These are phyloP conservation scores for Aphanomyces stellatus DNA, from an alignment of 352 stramenopile species.

Conservation along the genomic window DNA sequence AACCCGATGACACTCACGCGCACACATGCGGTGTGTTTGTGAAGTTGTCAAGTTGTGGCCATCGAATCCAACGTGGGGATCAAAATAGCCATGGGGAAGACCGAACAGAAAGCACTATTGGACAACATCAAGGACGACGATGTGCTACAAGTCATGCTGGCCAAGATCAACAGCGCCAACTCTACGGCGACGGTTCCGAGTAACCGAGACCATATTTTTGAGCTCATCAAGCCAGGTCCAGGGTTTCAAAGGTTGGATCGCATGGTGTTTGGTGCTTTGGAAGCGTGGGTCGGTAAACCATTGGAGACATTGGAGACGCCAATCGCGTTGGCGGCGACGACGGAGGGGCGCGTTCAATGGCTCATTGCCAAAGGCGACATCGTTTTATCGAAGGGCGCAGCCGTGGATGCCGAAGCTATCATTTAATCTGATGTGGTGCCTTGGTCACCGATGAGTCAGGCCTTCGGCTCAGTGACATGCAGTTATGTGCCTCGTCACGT, in stretches of 20 bases:
- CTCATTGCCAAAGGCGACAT: not conserved
- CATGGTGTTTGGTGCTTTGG: not conserved
- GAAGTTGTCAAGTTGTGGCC: not conserved
- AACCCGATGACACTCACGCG: not conserved
- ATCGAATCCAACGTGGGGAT: not conserved
- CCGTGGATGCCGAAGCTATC: not conserved
- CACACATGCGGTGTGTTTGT: not conserved
- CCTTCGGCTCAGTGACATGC: not conserved
- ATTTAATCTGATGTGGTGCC: too few species aligned
- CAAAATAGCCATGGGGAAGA: not conserved
- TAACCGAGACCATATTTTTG: not conserved
- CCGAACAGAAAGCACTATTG: not conserved
- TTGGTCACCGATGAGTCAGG: too few species aligned
- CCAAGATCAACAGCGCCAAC: not conserved
- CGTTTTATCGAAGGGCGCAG: not conserved
- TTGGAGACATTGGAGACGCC: not conserved
- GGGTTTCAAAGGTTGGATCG: not conserved
- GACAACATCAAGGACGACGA: not conserved
- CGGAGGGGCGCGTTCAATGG: not conserved
- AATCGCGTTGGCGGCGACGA: not conserved
- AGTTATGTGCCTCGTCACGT: too few species aligned
- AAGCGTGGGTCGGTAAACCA: not conserved
- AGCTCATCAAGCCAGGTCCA: not conserved
- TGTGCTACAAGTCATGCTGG: not conserved
- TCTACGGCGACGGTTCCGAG: not conserved